Conservation (phyloP, 352 stramenopile species). For the Halophytophthora polymorphica region DNA sequence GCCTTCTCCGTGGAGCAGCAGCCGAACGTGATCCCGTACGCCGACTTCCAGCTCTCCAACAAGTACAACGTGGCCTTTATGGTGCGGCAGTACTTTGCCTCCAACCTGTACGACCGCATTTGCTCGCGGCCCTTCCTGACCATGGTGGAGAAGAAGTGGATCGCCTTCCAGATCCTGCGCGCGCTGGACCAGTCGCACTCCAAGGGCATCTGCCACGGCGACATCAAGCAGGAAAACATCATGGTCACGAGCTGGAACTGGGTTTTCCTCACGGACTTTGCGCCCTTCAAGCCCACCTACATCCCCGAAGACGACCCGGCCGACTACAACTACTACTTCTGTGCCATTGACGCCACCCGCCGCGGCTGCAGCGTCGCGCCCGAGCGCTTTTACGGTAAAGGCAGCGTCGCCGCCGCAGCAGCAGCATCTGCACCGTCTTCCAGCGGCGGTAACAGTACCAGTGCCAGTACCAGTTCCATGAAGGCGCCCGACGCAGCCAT, state of each 20-base stretch:
- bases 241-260: constrained; percentile 98
- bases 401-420: constrained; percentile 8
- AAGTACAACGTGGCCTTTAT: constrained; percentile 91
- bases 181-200: constrained; percentile 93
- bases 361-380: constrained; percentile 95
- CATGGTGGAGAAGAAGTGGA: constrained; percentile 96
- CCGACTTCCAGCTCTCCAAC: constrained; percentile 68
- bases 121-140: constrained; percentile 94
- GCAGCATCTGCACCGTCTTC: constrained; percentile 12
- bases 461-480: constrained; percentile 15
- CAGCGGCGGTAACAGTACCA: constrained; percentile 10
- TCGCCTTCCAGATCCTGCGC: constrained; percentile 95
- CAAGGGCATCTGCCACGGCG: constrained; percentile 93
- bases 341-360: constrained; percentile 76
- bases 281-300: constrained; percentile 93
- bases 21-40: constrained; percentile 83
- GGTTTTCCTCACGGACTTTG: constrained; percentile 96
- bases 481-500: constrained; percentile 51
- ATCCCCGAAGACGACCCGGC: constrained; percentile 95
- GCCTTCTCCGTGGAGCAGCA: constrained; percentile 69
- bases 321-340: constrained; percentile 96
- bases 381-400: constrained; percentile 76
- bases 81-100: constrained; percentile 94
- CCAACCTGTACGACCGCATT: constrained; percentile 96
- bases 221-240: constrained; percentile 98